phyloP scores from a whole-genome alignment of 768 basidiomycete genomes.

The Lanmaoa pseudosensibilis region DNA sequence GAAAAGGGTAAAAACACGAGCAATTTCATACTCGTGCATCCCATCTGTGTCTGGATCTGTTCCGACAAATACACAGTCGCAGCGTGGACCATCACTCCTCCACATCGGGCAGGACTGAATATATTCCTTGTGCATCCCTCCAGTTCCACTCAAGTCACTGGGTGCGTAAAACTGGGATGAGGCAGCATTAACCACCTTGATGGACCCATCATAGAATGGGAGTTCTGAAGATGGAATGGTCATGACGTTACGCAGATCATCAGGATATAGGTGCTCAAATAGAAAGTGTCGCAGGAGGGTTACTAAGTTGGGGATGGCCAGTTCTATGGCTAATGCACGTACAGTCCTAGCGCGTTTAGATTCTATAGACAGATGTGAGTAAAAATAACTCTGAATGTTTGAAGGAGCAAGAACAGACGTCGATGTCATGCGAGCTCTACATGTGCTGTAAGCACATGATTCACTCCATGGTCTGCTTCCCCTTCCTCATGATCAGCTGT shows the following conservation, averaged over 20 bases:
- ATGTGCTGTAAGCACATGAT: too few relatives aligned
- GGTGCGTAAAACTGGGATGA: conserved; percentile 27
- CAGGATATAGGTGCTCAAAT: conserved; percentile 3
- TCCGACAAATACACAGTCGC: conserved; percentile 28
- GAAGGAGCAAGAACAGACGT: too few relatives aligned
- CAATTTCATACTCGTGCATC: conserved; percentile 23
- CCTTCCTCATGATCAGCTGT: too few relatives aligned
- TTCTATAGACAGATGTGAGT: not conserved
- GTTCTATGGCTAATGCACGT: not conserved
- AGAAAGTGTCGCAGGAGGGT: conserved; percentile 7
- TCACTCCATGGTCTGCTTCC: too few relatives aligned
- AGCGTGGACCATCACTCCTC: conserved; percentile 4
- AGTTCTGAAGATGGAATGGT: not conserved
- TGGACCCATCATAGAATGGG: not conserved
- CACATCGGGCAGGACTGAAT: conserved; percentile 26
- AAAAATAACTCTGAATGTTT: too few relatives aligned
- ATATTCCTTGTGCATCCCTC: conserved; percentile 29
- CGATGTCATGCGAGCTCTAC: too few relatives aligned
- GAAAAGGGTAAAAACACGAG: conserved; percentile 22
- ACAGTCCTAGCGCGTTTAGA: not conserved
- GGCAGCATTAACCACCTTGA: conserved; percentile 26
- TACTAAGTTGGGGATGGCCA: not conserved
- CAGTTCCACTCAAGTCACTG: conserved; percentile 27
- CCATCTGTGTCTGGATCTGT: conserved; percentile 5
- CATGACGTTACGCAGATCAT: conserved; percentile 1